These are phyloP conservation scores for Amanita fuliginea DNA, from an alignment of 768 basidiomycete genomes.

Conservation along the genomic window DNA sequence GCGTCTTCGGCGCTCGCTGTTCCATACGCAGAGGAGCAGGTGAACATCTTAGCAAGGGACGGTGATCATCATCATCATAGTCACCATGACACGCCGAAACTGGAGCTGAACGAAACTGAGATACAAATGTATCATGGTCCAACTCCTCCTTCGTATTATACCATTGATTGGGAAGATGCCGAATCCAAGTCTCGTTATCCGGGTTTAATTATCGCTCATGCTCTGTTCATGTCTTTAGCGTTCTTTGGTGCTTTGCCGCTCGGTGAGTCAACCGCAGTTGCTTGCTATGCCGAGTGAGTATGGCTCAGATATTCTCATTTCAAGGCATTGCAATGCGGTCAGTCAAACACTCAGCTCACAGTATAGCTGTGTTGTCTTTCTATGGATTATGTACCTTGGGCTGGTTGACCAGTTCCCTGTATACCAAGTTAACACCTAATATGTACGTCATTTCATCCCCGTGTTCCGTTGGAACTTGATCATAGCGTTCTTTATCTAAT, in stretches of 20 bases:
- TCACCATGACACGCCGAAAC: slow-evolving; percentile 35
- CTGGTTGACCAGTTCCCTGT: slow-evolving; percentile 55
- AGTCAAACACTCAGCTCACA: slow-evolving; percentile 57
- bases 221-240: slow-evolving; percentile 61
- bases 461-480: slow-evolving; percentile 11
- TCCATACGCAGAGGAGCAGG: neutral
- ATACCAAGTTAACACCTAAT: slow-evolving; percentile 72
- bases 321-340: slow-evolving; percentile 74
- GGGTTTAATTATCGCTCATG: slow-evolving; percentile 66
- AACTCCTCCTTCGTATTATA: slow-evolving; percentile 75
- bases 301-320: neutral
- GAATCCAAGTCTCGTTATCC: slow-evolving; percentile 41
- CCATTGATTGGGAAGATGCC: slow-evolving; percentile 58
- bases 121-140: slow-evolving; percentile 52
- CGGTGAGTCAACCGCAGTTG: slow-evolving; percentile 42
- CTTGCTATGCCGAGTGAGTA: neutral
- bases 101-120: slow-evolving; percentile 72
- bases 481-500: slow-evolving; percentile 3
- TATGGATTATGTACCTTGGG: slow-evolving; percentile 53
- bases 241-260: slow-evolving; percentile 79
- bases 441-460: slow-evolving; percentile 42
- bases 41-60: slow-evolving; percentile 1
- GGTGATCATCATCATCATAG: slow-evolving; percentile 37
- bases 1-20: slow-evolving; percentile 8
- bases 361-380: slow-evolving; percentile 49